Evolutionary conservation across 2,329 filamentous ascomycete genomes (phyloP), one percentile per base, ranked within the genome.

Genomic region (Podosphaera aphanis): DNA sequence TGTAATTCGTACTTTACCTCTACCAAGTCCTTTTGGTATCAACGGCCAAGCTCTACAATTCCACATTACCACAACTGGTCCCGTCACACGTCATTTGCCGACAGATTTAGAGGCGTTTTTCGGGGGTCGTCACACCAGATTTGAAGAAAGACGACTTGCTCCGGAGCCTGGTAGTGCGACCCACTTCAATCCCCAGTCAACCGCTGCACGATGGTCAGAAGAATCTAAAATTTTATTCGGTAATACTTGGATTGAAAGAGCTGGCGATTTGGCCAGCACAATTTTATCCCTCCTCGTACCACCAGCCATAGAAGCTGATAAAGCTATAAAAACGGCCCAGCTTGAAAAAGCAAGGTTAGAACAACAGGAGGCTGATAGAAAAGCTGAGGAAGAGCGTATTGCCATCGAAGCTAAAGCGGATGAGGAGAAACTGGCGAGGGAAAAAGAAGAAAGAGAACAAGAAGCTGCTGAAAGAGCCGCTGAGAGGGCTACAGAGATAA

Each of bases 191-290:
- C 69, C 83, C 7, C 73, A 75, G 33, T 68, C 73, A 7, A 95
- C 90, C 1, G 66, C 71, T 46, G 69, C 71, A 45, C 78, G 90
- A 49, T 98, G 92, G 79, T 74, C 82, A 57, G 84, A 94, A 57
- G 92, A 95, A 60, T 79, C 85, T 7, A 77, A 79, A 51, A 77
- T 98, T 60, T 69, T 95, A 0, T 95, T 90, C 60, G 81, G 82
- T 21, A 63, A 67, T 19, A 68, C 64, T 43, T 71, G 78, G 45
- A 59, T 72, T 2, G 85, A 93, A 43, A 81, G 81, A 57, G 71
- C 77, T 2, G 67, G 72, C 49, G 73, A 73, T 45, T 67, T 93
- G 15, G 63, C 78, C 51, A 78, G 73, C 52, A 70, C 74, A 2
- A 71, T 98, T 21, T 66, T 84, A 36, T 77, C 74, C 39, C 63